Percentiles rank a stretch among this genome's conserved stretches.
Conservation (phyloP, 139 green algal genomes). For the Yamagishiella unicocca region DNA sequence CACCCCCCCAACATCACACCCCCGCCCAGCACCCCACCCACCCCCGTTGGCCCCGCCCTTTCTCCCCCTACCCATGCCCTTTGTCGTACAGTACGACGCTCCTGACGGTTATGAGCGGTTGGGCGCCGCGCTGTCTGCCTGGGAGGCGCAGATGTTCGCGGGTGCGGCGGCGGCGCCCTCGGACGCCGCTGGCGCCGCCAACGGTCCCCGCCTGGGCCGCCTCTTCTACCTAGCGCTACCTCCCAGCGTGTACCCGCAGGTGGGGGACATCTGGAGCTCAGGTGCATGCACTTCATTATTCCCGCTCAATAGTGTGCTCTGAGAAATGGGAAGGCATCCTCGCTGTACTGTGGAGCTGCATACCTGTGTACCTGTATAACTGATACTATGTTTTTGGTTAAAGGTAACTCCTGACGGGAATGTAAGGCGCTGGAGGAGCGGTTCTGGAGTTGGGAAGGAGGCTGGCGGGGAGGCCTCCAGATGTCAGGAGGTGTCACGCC, state of each 20-base stretch:
- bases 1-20: neutral
- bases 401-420: too few relatives aligned
- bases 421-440: too few relatives aligned
- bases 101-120: constrained; percentile 73
- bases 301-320: too few relatives aligned
- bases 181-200: neutral
- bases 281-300: too few relatives aligned
- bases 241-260: constrained; percentile 93
- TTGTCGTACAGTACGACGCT: constrained; percentile 67
- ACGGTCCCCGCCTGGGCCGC: constrained; percentile 61
- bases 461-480: too few relatives aligned
- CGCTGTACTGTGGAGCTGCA: too few relatives aligned
- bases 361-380: too few relatives aligned
- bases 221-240: constrained; percentile 98
- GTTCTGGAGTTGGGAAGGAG: too few relatives aligned
- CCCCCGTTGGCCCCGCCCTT: neutral
- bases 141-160: constrained; percentile 59
- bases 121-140: constrained; percentile 51
- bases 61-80: neutral
- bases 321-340: too few relatives aligned
- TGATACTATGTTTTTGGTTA: too few relatives aligned
- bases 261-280: too few relatives aligned
- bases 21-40: neutral
- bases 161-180: neutral
- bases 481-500: too few relatives aligned